Conservation (phyloP, 2,329 filamentous ascomycete species). For the Aspergillus sp. region DNA sequence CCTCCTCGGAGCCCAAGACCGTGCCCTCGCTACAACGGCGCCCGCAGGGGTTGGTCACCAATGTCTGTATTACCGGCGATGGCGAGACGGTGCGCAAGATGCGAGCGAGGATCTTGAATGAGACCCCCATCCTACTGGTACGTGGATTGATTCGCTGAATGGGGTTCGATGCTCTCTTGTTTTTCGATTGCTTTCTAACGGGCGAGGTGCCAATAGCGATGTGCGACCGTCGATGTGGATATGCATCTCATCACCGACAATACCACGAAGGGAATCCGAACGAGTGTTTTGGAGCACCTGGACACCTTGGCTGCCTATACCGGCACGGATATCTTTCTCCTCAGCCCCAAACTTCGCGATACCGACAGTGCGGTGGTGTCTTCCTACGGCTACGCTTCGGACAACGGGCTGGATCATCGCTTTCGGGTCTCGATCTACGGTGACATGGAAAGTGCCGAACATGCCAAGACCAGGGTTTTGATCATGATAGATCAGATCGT, state of each 20-base stretch:
- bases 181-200: conserved; percentile 24
- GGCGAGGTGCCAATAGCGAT: conserved; percentile 61
- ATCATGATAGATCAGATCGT: conserved; percentile 97
- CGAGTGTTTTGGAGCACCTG: conserved; percentile 76
- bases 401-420: conserved; percentile 80
- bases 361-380: conserved; percentile 73
- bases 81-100: conserved; percentile 87
- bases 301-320: conserved; percentile 85
- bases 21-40: conserved; percentile 49
- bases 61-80: conserved; percentile 86
- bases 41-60: conserved; percentile 67
- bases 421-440: conserved; percentile 93
- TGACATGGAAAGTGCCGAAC: conserved; percentile 90
- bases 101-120: conserved; percentile 83
- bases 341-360: conserved; percentile 81
- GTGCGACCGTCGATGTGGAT: conserved; percentile 90
- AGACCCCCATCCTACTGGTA: conserved; percentile 91
- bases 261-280: conserved; percentile 64
- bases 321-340: conserved; percentile 92
- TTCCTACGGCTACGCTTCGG: conserved; percentile 72
- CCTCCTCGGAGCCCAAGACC: conserved; percentile 75
- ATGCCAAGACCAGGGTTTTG: conserved; percentile 91
- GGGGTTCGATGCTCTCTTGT: conserved; percentile 9
- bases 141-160: conserved; percentile 31
- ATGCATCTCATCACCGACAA: conserved; percentile 85